A percentile compares a stretch with the other conserved stretches of the same genome.
phyloP scores from a whole-genome alignment of 2,329 filamentous ascomycete genomes.

The Botrytis elliptica region DNA sequence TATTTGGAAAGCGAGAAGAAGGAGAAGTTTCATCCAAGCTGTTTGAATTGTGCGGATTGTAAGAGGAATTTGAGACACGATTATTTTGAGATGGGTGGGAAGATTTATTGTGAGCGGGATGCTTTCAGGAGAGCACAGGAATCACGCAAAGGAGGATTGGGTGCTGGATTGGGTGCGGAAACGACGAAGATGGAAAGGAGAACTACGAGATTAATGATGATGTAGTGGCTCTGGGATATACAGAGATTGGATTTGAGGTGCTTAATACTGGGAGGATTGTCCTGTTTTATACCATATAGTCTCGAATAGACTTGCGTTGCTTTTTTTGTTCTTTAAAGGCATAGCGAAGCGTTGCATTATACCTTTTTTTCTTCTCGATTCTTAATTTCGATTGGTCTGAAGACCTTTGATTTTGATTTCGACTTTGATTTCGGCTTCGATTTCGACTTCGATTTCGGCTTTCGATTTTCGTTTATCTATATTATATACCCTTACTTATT shows the following conservation, averaged over 20 bases:
- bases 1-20: slow-evolving; percentile 79
- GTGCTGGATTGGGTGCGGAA: slow-evolving; percentile 25
- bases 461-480: background rate
- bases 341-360: background rate
- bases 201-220: slow-evolving; percentile 52
- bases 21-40: slow-evolving; percentile 82
- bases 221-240: slow-evolving; percentile 30
- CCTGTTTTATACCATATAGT: background rate
- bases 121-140: slow-evolving; percentile 49
- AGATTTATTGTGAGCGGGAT: slow-evolving; percentile 83
- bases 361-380: background rate
- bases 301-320: slow-evolving; percentile 7
- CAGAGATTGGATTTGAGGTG: background rate
- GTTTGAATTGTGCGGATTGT: slow-evolving; percentile 83
- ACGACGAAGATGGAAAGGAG: slow-evolving; percentile 46
- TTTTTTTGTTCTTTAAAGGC: background rate
- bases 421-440: background rate
- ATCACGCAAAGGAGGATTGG: background rate
- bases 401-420: background rate
- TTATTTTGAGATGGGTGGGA: slow-evolving; percentile 85
- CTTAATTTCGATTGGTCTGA: background rate
- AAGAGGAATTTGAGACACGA: slow-evolving; percentile 71
- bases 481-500: background rate
- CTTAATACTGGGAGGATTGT: background rate
- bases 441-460: background rate